These are phyloP conservation scores for Physocladia obscura DNA, from an alignment of 192 early-diverging fungal genomes.

Conservation along the genomic window DNA sequence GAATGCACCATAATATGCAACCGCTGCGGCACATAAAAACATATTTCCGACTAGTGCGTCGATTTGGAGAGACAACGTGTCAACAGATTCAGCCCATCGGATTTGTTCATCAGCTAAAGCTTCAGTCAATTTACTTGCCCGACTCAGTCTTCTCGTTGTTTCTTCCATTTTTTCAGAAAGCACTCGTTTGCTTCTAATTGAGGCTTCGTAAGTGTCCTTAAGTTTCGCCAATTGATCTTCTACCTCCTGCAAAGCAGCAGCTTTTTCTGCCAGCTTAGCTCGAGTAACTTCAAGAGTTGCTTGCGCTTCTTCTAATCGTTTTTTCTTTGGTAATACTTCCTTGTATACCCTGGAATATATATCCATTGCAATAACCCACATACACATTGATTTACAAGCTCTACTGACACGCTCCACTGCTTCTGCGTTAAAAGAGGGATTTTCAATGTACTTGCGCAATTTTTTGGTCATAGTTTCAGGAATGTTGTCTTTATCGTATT, in stretches of 20 bases:
- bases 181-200: constrained; percentile 50
- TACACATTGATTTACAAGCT: constrained; percentile 61
- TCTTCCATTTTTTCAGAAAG: constrained; percentile 66
- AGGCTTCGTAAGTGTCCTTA: constrained; percentile 56
- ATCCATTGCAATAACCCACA: constrained; percentile 67
- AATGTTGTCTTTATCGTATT: constrained; percentile 64
- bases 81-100: constrained; percentile 61
- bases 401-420: constrained; percentile 55
- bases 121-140: constrained; percentile 57
- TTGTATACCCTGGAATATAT: constrained; percentile 59
- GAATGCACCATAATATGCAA: constrained; percentile 63
- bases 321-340: constrained; percentile 55
- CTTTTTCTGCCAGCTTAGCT: constrained; percentile 59
- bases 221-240: constrained; percentile 58
- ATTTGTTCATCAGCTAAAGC: constrained; percentile 64
- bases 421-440: constrained; percentile 56
- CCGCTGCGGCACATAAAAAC: constrained; percentile 54
- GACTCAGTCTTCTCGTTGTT: constrained; percentile 50
- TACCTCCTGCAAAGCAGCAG: constrained; percentile 56
- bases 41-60: constrained; percentile 58
- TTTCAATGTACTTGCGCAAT: constrained; percentile 60
- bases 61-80: constrained; percentile 47
- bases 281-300: constrained; percentile 47
- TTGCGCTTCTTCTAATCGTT: constrained; percentile 59
- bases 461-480: constrained; percentile 55